These are phyloP conservation scores for Aspergillus indologenus DNA, from an alignment of 495 filamentous ascomycete species.

Conservation along the genomic window DNA sequence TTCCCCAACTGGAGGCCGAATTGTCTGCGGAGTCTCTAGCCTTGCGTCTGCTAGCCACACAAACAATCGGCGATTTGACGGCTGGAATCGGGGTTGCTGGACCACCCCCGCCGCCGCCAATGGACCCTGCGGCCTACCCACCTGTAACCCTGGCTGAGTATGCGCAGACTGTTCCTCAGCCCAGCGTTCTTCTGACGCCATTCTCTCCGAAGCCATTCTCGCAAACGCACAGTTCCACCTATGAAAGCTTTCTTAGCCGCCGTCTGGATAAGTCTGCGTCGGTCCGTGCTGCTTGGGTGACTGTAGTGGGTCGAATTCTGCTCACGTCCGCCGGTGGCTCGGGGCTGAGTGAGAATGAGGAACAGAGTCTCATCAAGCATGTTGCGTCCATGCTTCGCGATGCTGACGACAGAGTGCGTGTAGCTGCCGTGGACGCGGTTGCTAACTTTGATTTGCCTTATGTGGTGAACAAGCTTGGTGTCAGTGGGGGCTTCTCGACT, in stretches of 20 bases:
- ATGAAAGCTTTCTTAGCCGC: constrained; percentile 76
- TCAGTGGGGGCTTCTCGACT: constrained; percentile 65
- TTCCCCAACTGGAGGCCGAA: constrained; percentile 92
- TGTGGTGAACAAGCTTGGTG: constrained; percentile 75
- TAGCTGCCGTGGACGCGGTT: constrained; percentile 80
- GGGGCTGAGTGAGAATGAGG: constrained; percentile 74
- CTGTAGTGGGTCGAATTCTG: constrained; percentile 76
- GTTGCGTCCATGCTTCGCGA: constrained; percentile 81
- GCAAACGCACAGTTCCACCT: constrained; percentile 71
- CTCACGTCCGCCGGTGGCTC: constrained; percentile 82
- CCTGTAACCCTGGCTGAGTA: constrained; percentile 64
- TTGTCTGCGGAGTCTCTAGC: constrained; percentile 84
- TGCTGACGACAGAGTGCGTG: constrained; percentile 82
- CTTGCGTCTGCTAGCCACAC: constrained; percentile 79
- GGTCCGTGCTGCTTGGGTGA: constrained; percentile 82
- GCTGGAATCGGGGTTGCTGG: constrained; percentile 88
- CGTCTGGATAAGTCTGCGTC: constrained; percentile 77
- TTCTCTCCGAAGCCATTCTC: constrained; percentile 80
- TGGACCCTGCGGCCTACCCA: constrained; percentile 80
- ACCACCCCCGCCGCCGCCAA: constrained; percentile 63
- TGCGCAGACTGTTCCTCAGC: constrained; percentile 44
- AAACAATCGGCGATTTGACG: constrained; percentile 92
- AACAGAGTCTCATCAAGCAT: constrained; percentile 64
- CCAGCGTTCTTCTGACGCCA: constrained; percentile 71
- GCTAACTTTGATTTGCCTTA: constrained; percentile 73